Evolutionary conservation across 1,284 basidiomycete genomes (phyloP), one percentile per base, ranked within the genome.

Genomic region (Tilletia caries): DNA sequence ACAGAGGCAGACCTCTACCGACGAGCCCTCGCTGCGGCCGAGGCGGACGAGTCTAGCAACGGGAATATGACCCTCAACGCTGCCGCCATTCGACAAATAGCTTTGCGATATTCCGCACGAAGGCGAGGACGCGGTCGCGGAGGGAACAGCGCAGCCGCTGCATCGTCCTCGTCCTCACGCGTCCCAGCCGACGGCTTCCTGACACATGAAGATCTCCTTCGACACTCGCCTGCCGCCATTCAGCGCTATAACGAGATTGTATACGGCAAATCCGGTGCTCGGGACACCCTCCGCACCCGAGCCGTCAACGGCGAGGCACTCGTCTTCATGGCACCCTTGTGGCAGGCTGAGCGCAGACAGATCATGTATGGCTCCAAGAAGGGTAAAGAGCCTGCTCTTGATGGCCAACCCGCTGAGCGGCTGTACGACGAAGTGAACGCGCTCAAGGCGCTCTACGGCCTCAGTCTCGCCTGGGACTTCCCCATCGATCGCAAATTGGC

Each of bases 261-360:
- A 3, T 62, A 62, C 29, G 58, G 58, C 29, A 20, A n/a, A n/a
- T 27, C 27, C 29, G 58, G 27, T 2, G 58, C 58, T 3, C 29
- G 33, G 18, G 58, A 62, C 32, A 37, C 32, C 2, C 33, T 62
- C 4, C 27, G 58, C 18, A 62, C 27, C 10, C 58, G 58, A 33
- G 58, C 58, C 18, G 58, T 62, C 10, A 62, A 62, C 32, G 58
- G 58, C 3, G 58, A 62, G 29, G 58, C 58, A 29, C 58, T 62
- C 29, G 32, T 20, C 18, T n/a, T 62, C 3, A 25, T 62, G 13
- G 58, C 32, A 18, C 23, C 58, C 3, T n/a, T 62, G 32, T 62
- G 58, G 58, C 58, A 62, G 32, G 33, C 58, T 3, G 58, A 62
- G 58, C 58, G 58, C 3, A 2, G 58, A 5, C 8, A 33, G 1